Percentiles rank a stretch among this genome's conserved stretches.
Evolutionary conservation across 202 grass and related monocot genomes (phyloP).

Genomic region (Schoenoplectus tabernaemontani): DNA sequence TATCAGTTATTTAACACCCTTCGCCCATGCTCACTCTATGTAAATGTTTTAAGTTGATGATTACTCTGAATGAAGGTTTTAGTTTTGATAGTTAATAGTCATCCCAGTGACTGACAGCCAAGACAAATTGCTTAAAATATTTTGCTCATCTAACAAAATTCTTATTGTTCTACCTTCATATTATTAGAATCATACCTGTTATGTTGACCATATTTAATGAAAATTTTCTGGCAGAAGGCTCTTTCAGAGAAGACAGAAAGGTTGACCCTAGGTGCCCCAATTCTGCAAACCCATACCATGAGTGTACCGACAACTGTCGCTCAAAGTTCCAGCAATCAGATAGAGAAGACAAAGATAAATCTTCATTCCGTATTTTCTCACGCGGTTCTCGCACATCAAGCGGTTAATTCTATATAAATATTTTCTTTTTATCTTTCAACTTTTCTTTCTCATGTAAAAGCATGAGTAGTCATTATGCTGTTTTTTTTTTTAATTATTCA

Average conservation of each 20-base stretch:
- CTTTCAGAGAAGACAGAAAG: constrained; percentile 38
- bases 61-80: neutral
- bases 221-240: neutral
- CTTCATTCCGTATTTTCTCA: constrained; percentile 45
- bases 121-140: neutral
- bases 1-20: neutral
- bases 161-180: neutral
- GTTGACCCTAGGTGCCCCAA: constrained; percentile 73
- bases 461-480: neutral
- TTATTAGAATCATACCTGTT: neutral
- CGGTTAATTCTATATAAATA: neutral
- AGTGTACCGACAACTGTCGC: constrained; percentile 62
- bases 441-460: neutral
- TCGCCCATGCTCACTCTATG: neutral
- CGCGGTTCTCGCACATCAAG: constrained; percentile 25
- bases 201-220: neutral
- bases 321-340: constrained; percentile 28
- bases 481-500: neutral
- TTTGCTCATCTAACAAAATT: neutral
- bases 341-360: constrained; percentile 32
- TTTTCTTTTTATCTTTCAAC: neutral
- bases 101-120: neutral
- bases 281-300: constrained; percentile 73
- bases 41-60: neutral
- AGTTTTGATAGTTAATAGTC: neutral